Evolutionary conservation across 2,329 filamentous ascomycete genomes (phyloP).

Genomic region (Lomentospora prolificans): DNA sequence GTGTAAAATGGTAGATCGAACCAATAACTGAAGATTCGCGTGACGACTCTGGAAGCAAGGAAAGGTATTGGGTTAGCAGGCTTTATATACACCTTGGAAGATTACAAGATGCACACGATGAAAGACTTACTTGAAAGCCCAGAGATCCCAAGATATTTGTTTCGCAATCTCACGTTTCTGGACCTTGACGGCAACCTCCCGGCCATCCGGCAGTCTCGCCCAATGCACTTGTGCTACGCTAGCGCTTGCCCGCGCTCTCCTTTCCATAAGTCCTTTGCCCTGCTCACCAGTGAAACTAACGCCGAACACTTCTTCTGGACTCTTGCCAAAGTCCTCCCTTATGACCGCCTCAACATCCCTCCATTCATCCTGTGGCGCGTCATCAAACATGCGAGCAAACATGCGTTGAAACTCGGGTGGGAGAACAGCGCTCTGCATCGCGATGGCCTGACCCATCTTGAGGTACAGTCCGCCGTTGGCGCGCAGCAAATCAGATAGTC

Average conservation of each 20-base stretch:
- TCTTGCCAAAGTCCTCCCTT: conserved; percentile 74
- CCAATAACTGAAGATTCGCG: conserved; percentile 71
- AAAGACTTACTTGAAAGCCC: conserved; percentile 82
- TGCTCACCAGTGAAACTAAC: conserved; percentile 69
- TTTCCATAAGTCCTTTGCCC: conserved; percentile 54
- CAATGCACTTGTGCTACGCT: conserved; percentile 97
- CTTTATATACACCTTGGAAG: no score
- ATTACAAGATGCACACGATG: no score
- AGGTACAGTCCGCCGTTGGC: conserved; percentile 88
- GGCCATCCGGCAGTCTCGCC: conserved; percentile 74
- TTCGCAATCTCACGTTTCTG: conserved; percentile 90
- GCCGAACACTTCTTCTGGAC: conserved; percentile 84
- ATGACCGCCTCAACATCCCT: conserved; percentile 77
- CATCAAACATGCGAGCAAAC: conserved; percentile 95
- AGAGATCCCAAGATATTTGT: conserved; percentile 90
- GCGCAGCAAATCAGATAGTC: conserved; percentile 70
- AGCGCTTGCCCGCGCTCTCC: conserved; percentile 60
- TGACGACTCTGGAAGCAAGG: conserved; percentile 51
- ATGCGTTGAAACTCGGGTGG: conserved; percentile 93
- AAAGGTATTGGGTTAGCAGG: no score
- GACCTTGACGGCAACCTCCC: conserved; percentile 90
- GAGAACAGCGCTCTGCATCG: conserved; percentile 92
- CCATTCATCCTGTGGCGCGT: conserved; percentile 90
- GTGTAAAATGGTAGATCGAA: conserved; percentile 92
- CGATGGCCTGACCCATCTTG: conserved; percentile 96